Percentiles rank a stretch among this genome's conserved stretches.
phyloP scores from a whole-genome alignment of 768 basidiomycete genomes.

The Hebeloma cylindrosporum region DNA sequence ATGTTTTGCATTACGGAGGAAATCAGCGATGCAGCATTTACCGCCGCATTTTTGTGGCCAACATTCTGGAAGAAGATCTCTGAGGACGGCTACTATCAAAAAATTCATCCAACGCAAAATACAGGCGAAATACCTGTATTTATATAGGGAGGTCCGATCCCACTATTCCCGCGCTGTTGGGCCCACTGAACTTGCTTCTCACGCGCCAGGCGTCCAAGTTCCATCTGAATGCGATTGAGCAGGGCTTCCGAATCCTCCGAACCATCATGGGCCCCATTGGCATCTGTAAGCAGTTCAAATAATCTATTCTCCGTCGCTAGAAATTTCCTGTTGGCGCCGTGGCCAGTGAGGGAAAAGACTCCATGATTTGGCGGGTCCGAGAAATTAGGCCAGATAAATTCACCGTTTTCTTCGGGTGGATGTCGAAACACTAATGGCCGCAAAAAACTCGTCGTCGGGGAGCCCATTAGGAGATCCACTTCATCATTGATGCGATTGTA shows the following conservation, averaged over 20 bases:
- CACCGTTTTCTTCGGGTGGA: slow-evolving; percentile 3
- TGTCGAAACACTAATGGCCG: slow-evolving; percentile 4
- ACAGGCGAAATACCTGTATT: slow-evolving; percentile 16
- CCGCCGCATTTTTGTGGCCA: slow-evolving; percentile 5
- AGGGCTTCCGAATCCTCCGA: not conserved
- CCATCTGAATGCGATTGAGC: slow-evolving; percentile 7
- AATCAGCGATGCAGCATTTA: slow-evolving; percentile 2
- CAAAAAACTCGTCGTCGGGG: not conserved
- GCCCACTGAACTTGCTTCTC: slow-evolving; percentile 20
- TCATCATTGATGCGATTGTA: slow-evolving; percentile 6
- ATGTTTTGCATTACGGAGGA: slow-evolving; percentile 21
- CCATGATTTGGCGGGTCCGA: slow-evolving; percentile 1
- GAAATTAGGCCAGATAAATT: not conserved
- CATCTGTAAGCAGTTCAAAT: not conserved
- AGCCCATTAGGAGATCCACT: not conserved
- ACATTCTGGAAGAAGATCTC: slow-evolving; percentile 10
- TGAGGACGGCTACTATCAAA: not conserved
- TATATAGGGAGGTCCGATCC: not conserved
- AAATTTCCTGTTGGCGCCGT: not conserved
- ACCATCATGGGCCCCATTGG: slow-evolving; percentile 5
- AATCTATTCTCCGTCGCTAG: not conserved
- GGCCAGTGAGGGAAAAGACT: not conserved
- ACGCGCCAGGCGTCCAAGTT: slow-evolving; percentile 8
- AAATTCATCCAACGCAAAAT: not conserved
- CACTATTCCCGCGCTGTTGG: slow-evolving; percentile 8